Evolutionary conservation across 768 basidiomycete genomes (phyloP), one percentile per base, ranked within the genome.

Genomic region (Kwoniella sp.): DNA sequence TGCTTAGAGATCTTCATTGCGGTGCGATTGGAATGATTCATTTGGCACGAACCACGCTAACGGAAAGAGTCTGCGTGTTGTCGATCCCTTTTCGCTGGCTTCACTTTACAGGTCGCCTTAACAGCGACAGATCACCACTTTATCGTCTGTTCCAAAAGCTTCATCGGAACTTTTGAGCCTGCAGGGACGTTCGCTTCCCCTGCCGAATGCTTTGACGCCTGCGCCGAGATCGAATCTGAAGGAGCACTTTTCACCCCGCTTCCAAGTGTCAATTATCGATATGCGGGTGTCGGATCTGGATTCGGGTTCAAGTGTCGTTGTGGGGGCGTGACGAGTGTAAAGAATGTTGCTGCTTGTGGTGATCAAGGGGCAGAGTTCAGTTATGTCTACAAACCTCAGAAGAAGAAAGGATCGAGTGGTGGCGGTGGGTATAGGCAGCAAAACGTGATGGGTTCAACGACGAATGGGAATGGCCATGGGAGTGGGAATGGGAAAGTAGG

Each of bases 271-370:
- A 44, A 44, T 44, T 44, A 44, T 15, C 8, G 40, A 19, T 44
- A 44, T 44, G 40, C 40, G 4, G 40, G 40, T 19, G 40, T 44
- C 17, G 40, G 40, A 7, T 22, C 54, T 4, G 29, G 22, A 22
- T n/a, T 33, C 17, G 54, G 54, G 17, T 55, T 37, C 54, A 36
- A 44, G 36, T 55, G 54, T 55, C 30, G 54, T 6, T 55, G 54
- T 40, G 54, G 54, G 2, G 54, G 54, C 2, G 54, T 55, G 13
- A 55, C 54, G 33, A 30, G 27, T n/a, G 54, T 55, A 4, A 36
- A 44, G 37, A 55, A 33, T 22, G 54, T 55, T 2, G 54, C 54
- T 29, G 54, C 54, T n/a, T 55, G 54, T 40, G 54, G 54, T 21
- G 54, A 29, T 19, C 15, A 27, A 36, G 33, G 30, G 6, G 54